Evolutionary conservation across 1,284 basidiomycete species (phyloP), one percentile per base, ranked within the genome.

Genomic region (Ustilago esculenta): DNA sequence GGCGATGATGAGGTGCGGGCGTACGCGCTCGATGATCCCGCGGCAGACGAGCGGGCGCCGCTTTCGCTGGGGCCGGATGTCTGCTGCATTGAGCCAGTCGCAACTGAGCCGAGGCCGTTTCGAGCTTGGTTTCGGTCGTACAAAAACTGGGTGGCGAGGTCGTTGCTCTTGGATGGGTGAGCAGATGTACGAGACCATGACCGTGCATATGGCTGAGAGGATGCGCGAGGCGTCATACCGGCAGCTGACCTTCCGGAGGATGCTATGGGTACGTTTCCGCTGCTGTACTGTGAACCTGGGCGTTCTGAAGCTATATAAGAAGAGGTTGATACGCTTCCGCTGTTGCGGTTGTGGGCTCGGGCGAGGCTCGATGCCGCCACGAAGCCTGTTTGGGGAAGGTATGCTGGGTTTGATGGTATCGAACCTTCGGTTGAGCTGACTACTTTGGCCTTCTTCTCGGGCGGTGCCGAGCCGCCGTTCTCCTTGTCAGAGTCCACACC

Each of bases 401-500:
- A 44, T 30, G 49, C 33, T 12, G 34, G 15, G 7, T 17, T 20
- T 3, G n/a, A 18, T 5, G 60, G 10, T 18, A 48, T 18, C 8
- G 47, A n/a, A 17, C 37, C 15, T 25, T 23, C 15, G 23, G 20
- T 12, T 14, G 42, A 29, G 3, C 21, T 14, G 23, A 25, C 30
- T 18, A 24, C 6, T 39, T 53, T 58, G 39, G 45, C 18, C 49
- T 35, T 57, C 47, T 58, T 69, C 29, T 48, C 37, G 20, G 58
- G 32, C 15, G 46, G 43, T 17, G 24, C 56, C 17, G 40, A 48
- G 6, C 15, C 32, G 2, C 36, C 40, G 42, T 61, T 63, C 44
- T 71, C 57, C 40, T 71, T 66, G 48, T 71, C 57, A 18, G 69
- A 56, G 35, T 63, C 61, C 1, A 33, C 33, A 10, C 30, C 25